A percentile compares a stretch with the other conserved stretches of the same genome.
Conservation (phyloP, 352 stramenopile genomes). For the Pythium chondricola region DNA sequence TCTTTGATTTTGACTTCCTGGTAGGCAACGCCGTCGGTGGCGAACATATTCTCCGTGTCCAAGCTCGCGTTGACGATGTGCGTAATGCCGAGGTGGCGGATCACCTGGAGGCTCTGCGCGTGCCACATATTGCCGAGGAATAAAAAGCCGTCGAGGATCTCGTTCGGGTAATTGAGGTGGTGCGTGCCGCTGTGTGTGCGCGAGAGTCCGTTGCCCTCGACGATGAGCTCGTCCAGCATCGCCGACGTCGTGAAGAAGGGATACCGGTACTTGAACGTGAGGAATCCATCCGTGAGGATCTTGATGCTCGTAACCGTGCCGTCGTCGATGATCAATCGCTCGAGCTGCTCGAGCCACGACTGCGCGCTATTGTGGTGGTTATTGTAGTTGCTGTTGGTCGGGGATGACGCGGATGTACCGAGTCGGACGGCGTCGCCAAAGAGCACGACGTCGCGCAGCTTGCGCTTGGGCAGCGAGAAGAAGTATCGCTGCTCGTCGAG, state of each 20-base stretch:
- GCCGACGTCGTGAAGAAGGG: slow-evolving; percentile 79
- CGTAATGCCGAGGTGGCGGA: slow-evolving; percentile 77
- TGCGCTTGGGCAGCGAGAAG: slow-evolving; percentile 66
- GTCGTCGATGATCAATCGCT: slow-evolving; percentile 64
- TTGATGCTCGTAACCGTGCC: slow-evolving; percentile 73
- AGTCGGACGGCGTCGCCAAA: slow-evolving; percentile 67
- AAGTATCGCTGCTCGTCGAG: slow-evolving; percentile 64
- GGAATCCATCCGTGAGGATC: slow-evolving; percentile 68
- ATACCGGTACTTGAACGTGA: slow-evolving; percentile 81
- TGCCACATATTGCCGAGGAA: slow-evolving; percentile 89
- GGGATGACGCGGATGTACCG: neutral
- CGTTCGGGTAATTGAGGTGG: slow-evolving; percentile 86
- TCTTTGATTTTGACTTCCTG: slow-evolving; percentile 81
- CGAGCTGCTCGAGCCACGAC: slow-evolving; percentile 55
- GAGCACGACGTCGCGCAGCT: slow-evolving; percentile 73
- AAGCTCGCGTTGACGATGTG: slow-evolving; percentile 82
- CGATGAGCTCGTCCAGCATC: slow-evolving; percentile 52
- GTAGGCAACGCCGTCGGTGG: slow-evolving; percentile 60
- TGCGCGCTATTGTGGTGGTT: slow-evolving; percentile 14
- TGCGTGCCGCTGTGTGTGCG: slow-evolving; percentile 80
- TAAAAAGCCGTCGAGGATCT: slow-evolving; percentile 82
- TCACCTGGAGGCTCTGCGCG: slow-evolving; percentile 65
- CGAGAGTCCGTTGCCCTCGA: slow-evolving; percentile 31
- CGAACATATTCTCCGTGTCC: slow-evolving; percentile 73
- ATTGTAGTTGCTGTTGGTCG: slow-evolving; percentile 6